Evolutionary conservation across 768 basidiomycete species (phyloP), one percentile per base, ranked within the genome.

Genomic region (Russula abietina): DNA sequence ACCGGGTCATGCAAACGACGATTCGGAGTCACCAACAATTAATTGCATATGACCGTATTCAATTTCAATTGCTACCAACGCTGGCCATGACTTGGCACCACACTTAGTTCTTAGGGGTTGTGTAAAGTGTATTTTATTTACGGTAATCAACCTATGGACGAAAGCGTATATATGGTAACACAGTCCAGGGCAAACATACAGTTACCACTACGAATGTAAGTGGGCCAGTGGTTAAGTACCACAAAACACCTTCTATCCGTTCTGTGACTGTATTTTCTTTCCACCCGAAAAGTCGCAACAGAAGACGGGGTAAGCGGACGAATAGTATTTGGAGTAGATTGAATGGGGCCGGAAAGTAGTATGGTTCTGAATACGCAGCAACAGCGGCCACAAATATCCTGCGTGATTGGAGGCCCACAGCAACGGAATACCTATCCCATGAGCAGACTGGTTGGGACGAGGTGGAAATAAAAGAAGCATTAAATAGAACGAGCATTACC

Each of bases 371-470:
- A 61, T 72, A 83, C 6, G 61, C 55, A 24, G 70, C 55, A 28
- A 80, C 75, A 22, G 76, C 71, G 26, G 69, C 69, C 26, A 74
- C 69, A 63, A 81, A 80, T 1, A 70, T 59, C 45, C 71, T 71
- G 32, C 83, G 80, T 24, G 84, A 81, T 26, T 72, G 68, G 6
- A 75, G 62, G 9, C 83, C 83, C 16, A 81, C 71, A 2, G 68
- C 56, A 14, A 55, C 48, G 5, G 81, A 77, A 70, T 80, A 85
- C 26, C 75, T 73, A 64, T 85, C 82, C 84, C 84, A 85, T 6
- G 66, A 39, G 16, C 30, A 57, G 38, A 33, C 3, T 30, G 41
- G 5, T 65, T 56, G 22, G 49, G 57, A 59, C 19, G 61, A 60
- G 2, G 48, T n/a, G 22, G 66, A 48, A 6, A 62, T 58, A 19